These are phyloP conservation scores for Salvia hispanica DNA, from an alignment of 257 asterid genomes.

Conservation along the genomic window DNA sequence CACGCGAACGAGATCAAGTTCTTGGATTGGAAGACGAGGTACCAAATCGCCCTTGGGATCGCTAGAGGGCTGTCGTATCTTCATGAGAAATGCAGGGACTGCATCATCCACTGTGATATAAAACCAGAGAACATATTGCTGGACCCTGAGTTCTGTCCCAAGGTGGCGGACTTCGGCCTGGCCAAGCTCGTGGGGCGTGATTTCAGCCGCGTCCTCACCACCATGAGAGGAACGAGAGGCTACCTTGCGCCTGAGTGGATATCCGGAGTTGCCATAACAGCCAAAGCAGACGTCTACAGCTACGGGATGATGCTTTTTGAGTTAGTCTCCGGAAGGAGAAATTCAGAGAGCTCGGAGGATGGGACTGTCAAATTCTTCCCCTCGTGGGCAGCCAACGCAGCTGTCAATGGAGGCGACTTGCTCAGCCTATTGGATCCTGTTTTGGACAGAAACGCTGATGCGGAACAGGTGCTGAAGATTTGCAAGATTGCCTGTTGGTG, in stretches of 20 bases:
- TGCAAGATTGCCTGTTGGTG: constrained; percentile 54
- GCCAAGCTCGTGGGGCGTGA: constrained; percentile 58
- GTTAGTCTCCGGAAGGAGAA: constrained; percentile 49
- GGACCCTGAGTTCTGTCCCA: constrained; percentile 40
- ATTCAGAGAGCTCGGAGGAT: constrained; percentile 39
- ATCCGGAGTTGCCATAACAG: constrained; percentile 49
- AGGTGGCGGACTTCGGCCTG: constrained; percentile 50
- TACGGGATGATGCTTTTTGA: constrained; percentile 57
- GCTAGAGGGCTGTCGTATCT: constrained; percentile 54
- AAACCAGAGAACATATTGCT: constrained; percentile 53
- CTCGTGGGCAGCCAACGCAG: constrained; percentile 30
- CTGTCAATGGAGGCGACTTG: constrained; percentile 39
- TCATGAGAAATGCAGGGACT: constrained; percentile 56
- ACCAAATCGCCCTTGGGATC: constrained; percentile 44
- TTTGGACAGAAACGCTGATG: constrained; percentile 29
- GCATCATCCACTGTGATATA: constrained; percentile 58
- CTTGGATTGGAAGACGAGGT: constrained; percentile 47
- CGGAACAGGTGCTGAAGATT: constrained; percentile 45
- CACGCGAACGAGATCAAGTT: constrained; percentile 20
- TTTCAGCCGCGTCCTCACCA: constrained; percentile 50
- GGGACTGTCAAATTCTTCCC: constrained; percentile 41
- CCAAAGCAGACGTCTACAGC: constrained; percentile 55
- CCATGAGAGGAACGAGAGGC: constrained; percentile 53
- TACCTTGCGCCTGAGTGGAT: constrained; percentile 57
- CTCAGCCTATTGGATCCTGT: constrained; percentile 43